phyloP scores from a whole-genome alignment of 306 rosid genomes.

The Benincasa hispida region DNA sequence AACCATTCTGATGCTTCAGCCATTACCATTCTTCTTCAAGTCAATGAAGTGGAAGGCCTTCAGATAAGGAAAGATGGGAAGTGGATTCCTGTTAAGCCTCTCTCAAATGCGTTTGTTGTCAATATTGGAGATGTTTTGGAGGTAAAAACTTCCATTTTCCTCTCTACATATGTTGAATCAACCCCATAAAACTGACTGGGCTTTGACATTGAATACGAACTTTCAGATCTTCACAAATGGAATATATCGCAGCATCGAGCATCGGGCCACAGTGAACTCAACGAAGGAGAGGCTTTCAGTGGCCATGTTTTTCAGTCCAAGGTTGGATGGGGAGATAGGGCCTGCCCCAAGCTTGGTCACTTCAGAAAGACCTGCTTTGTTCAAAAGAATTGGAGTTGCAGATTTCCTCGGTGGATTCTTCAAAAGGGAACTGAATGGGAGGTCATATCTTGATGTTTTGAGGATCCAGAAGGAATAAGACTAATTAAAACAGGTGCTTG shows the following conservation, averaged over 20 bases:
- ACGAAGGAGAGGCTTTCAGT: background rate
- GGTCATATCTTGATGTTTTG: slow-evolving; percentile 30
- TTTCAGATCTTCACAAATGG: slow-evolving; percentile 41
- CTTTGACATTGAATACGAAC: background rate
- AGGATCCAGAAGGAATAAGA: background rate
- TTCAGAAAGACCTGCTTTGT: slow-evolving; percentile 17
- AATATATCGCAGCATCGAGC: slow-evolving; percentile 25
- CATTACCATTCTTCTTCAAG: slow-evolving; percentile 24
- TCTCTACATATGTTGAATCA: background rate
- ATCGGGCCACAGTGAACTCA: slow-evolving; percentile 23
- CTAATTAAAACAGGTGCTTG: background rate
- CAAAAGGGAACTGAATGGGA: slow-evolving; percentile 4
- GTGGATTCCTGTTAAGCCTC: slow-evolving; percentile 21
- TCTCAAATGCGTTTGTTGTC: slow-evolving; percentile 19
- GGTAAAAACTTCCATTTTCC: background rate
- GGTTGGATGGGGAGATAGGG: slow-evolving; percentile 27
- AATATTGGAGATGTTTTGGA: slow-evolving; percentile 26
- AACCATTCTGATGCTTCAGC: slow-evolving; percentile 17
- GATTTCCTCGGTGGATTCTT: slow-evolving; percentile 12
- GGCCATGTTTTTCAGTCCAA: slow-evolving; percentile 28
- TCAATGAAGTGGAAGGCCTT: slow-evolving; percentile 25
- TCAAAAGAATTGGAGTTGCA: slow-evolving; percentile 9
- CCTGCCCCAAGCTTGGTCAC: slow-evolving; percentile 20
- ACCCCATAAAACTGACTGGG: background rate
- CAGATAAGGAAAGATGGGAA: slow-evolving; percentile 21